phyloP scores from a whole-genome alignment of 2,329 filamentous ascomycete genomes.

The Verruconis gallopava region DNA sequence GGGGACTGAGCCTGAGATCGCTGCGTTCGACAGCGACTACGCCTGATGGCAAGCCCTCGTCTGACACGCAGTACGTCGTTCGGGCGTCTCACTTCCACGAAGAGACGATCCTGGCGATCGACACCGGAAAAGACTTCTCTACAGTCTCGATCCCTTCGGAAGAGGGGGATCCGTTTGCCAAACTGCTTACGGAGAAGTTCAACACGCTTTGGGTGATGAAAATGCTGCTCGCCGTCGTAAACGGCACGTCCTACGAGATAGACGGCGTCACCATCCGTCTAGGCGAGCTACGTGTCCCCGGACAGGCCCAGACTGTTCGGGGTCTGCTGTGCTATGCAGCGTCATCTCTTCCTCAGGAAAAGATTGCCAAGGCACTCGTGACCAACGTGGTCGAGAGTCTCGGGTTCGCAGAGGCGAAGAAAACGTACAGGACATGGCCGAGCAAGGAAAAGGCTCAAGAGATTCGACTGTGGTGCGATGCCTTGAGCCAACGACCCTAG shows the following conservation, averaged over 20 bases:
- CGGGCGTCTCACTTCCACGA: not conserved
- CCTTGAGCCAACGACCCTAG: not conserved
- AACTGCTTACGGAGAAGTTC: constrained; percentile 11
- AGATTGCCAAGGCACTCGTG: not conserved
- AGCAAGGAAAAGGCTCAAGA: not conserved
- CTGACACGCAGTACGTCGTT: not conserved
- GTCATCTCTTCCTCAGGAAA: not conserved
- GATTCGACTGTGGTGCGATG: not conserved
- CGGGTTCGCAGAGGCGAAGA: not conserved
- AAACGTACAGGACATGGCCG: not conserved
- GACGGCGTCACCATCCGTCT: constrained; percentile 11
- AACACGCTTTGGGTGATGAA: constrained; percentile 11
- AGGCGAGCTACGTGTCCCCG: constrained; percentile 11
- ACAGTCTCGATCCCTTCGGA: not conserved
- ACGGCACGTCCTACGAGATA: constrained; percentile 9
- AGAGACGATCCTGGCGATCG: not conserved
- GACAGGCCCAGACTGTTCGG: not conserved
- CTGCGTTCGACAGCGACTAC: not conserved
- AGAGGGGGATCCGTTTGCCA: not conserved
- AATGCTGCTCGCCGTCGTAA: constrained; percentile 2
- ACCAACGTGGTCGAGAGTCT: not conserved
- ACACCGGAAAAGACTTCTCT: not conserved
- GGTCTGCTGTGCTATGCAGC: not conserved
- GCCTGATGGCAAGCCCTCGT: too few species aligned
- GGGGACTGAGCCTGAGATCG: not conserved